These are phyloP conservation scores for Friedmanniomyces simplex DNA, from an alignment of 495 filamentous ascomycete species.

Conservation along the genomic window DNA sequence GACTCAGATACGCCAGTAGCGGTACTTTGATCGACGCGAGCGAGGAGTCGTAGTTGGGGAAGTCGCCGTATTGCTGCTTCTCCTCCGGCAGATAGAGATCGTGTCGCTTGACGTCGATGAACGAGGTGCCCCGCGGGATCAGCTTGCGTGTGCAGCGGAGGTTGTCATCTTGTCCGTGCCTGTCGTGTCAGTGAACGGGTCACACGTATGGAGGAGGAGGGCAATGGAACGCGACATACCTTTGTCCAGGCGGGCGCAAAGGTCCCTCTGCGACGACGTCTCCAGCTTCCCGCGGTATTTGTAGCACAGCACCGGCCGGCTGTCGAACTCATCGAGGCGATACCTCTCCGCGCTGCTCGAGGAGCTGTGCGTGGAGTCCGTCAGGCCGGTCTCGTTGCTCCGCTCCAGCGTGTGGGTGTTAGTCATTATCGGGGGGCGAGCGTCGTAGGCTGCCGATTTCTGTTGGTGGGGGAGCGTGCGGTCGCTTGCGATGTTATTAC, in stretches of 20 bases:
- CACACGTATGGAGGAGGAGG: too few relatives aligned
- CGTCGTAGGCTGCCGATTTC: background rate
- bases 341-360: slow-evolving; percentile 20
- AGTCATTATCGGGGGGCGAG: slow-evolving; percentile 1
- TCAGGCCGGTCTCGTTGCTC: slow-evolving; percentile 10
- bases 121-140: slow-evolving; percentile 30
- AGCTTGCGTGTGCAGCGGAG: slow-evolving; percentile 29
- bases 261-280: slow-evolving; percentile 27
- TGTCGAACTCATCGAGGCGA: slow-evolving; percentile 28
- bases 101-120: slow-evolving; percentile 29
- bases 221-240: slow-evolving; percentile 27
- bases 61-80: slow-evolving; percentile 21
- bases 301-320: slow-evolving; percentile 27
- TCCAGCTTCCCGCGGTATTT: slow-evolving; percentile 26
- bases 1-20: slow-evolving; percentile 28
- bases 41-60: slow-evolving; percentile 29
- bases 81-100: slow-evolving; percentile 31
- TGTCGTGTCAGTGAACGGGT: background rate
- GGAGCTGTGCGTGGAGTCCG: slow-evolving; percentile 22
- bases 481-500: background rate
- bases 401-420: slow-evolving; percentile 4
- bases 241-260: slow-evolving; percentile 27
- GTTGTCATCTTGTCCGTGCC: slow-evolving; percentile 22
- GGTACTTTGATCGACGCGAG: slow-evolving; percentile 32
- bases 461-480: background rate